A percentile compares a stretch with the other conserved stretches of the same genome.
Evolutionary conservation across 2,329 filamentous ascomycete genomes (phyloP).

Genomic region (Colletotrichum australisinense): DNA sequence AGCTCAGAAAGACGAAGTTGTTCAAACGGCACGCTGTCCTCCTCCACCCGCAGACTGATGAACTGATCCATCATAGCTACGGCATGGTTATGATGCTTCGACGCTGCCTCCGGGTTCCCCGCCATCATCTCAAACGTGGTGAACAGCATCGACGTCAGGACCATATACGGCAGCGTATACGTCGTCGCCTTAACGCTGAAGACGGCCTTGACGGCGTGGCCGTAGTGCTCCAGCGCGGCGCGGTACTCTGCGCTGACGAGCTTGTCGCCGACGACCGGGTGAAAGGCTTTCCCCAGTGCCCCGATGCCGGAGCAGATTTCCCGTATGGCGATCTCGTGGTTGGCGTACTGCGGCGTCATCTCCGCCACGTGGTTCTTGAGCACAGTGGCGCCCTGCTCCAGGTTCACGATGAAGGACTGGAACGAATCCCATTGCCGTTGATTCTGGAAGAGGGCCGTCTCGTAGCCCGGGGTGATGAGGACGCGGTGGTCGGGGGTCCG

Average conservation of each 20-base stretch:
- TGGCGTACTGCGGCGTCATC: slow-evolving; percentile 12
- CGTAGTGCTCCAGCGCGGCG: slow-evolving; percentile 23
- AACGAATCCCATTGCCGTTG: slow-evolving; percentile 29
- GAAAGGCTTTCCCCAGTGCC: not conserved
- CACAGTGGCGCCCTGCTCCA: slow-evolving; percentile 19
- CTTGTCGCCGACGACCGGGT: not conserved
- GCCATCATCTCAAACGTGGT: slow-evolving; percentile 17
- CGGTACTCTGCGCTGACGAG: not conserved
- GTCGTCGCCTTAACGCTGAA: not conserved
- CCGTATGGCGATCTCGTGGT: not conserved
- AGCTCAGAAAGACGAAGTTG: slow-evolving; percentile 5
- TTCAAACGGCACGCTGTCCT: not conserved
- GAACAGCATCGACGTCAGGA: slow-evolving; percentile 27
- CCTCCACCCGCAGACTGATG: not conserved
- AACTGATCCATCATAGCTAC: slow-evolving; percentile 30
- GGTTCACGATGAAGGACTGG: slow-evolving; percentile 7
- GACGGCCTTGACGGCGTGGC: slow-evolving; percentile 11
- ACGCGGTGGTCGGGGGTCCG: not conserved
- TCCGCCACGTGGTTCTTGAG: not conserved
- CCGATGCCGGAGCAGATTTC: slow-evolving; percentile 27
- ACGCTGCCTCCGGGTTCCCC: slow-evolving; percentile 4
- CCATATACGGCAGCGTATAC: not conserved
- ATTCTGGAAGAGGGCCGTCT: slow-evolving; percentile 16
- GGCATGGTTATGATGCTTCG: slow-evolving; percentile 14
- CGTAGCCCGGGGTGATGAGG: slow-evolving; percentile 5